Evolutionary conservation across 2,329 filamentous ascomycete species (phyloP), one percentile per base, ranked within the genome.

Genomic region (Monosporascus sp.): DNA sequence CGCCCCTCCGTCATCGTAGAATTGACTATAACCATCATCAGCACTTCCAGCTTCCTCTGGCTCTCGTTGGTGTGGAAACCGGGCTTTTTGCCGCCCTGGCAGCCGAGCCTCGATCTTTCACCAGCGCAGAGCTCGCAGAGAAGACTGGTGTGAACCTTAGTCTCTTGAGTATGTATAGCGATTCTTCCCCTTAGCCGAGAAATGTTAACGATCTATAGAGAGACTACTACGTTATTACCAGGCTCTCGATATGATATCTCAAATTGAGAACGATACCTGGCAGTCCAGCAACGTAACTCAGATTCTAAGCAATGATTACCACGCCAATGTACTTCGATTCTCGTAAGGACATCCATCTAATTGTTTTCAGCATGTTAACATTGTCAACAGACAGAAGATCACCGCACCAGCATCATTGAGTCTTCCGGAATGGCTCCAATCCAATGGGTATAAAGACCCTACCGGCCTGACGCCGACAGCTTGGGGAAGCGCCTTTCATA

Each of bases 201-300:
- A 19, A 20, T 19, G 8, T 24, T 55, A 8, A 55, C 50, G 3
- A 43, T 19, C 17, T 1, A 16, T 19, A 55, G 53, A 51, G 35
- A 50, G 54, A 19, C 14, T 55, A 37, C 46, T 55, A 16, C 54
- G 54, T 6, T 55, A 55, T 17, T 55, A 51, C 45, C 54, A 55
- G 22, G 43, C 54, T 3, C 37, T 46, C 7, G 45, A 26, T 20
- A 48, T 55, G 37, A 35, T 55, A 1, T 46, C 19, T 35, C 54
- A 55, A 20, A 1, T 27, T 11, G 51, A 19, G 1, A 27, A 53
- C 5, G 51, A 55, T 43, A 49, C 24, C 17, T 55, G 45, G 20
- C 24, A 35, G 8, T n/a, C 48, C 19, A 55, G 22, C 24, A 55
- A 52, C 38, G 44, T 52, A 17, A 38, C 53, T n/a, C 48, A 26